A percentile compares a stretch with the other conserved stretches of the same genome.
phyloP scores from a whole-genome alignment of 2,329 filamentous ascomycete genomes.

The Beauveria pseudobassiana region DNA sequence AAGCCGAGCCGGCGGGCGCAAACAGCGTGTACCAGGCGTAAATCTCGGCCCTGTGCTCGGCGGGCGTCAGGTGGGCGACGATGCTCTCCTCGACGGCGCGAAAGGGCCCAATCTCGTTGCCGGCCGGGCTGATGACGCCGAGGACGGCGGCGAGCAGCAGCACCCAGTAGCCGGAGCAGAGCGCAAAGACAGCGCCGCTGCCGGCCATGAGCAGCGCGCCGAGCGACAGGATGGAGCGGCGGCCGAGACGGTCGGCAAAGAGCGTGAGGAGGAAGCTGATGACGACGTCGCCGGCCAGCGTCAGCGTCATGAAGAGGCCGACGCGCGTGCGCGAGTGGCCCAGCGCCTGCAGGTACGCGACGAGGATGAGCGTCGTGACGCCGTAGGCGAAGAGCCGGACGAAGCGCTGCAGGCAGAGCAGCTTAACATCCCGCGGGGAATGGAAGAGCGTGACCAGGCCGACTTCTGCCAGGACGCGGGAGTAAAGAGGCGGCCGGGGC shows the following conservation, averaged over 20 bases:
- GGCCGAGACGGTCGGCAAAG: slow-evolving; percentile 50
- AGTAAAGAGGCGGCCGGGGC: background rate
- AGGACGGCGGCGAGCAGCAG: slow-evolving; percentile 49
- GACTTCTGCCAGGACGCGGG: background rate
- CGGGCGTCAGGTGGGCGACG: slow-evolving; percentile 46
- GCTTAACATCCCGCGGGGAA: slow-evolving; percentile 39
- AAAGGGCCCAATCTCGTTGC: slow-evolving; percentile 58
- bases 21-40: slow-evolving; percentile 55
- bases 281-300: slow-evolving; percentile 49
- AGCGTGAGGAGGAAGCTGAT: slow-evolving; percentile 53
- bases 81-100: slow-evolving; percentile 54
- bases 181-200: slow-evolving; percentile 49
- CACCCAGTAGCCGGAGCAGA: slow-evolving; percentile 47
- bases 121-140: slow-evolving; percentile 56
- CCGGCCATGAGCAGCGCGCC: slow-evolving; percentile 48
- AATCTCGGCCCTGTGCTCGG: slow-evolving; percentile 42
- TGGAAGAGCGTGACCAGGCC: slow-evolving; percentile 2
- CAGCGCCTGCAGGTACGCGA: slow-evolving; percentile 45
- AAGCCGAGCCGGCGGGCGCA: slow-evolving; percentile 52
- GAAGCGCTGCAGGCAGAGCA: slow-evolving; percentile 52
- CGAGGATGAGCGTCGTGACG: slow-evolving; percentile 48
- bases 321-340: slow-evolving; percentile 42
- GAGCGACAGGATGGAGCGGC: slow-evolving; percentile 43
- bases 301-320: slow-evolving; percentile 60
- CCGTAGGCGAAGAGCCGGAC: slow-evolving; percentile 59